Evolutionary conservation across 202 grass and related monocot genomes (phyloP), one percentile per base, ranked within the genome.

Genomic region (Sporobolus alterniflorus): DNA sequence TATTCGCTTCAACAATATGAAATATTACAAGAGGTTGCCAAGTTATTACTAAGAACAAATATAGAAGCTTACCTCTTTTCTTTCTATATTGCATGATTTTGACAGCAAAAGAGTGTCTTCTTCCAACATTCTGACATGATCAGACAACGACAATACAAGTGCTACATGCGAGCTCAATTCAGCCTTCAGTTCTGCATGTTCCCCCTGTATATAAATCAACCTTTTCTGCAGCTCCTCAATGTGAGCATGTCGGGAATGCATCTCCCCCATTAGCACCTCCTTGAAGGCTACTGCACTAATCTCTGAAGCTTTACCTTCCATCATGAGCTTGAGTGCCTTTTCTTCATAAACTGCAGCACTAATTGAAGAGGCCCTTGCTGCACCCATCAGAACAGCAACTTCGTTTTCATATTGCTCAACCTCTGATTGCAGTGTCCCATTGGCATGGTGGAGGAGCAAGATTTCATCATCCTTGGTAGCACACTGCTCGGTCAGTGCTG

Each of bases 291-390:
- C 48, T 73, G 82, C 73, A 65, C 85, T 84, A 56, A 71, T 85
- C 67, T 91, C 88, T 40, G 77, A 49, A 70, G 78, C 60, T 87
- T 93, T 85, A 40, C 80, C 89, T 89, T 98, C 85, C 54, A 83
- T 63, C 77, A 87, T 76, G 63, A 94, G 71, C 41, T 94, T 40
- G n/a, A 82, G 52, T 72, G 87, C 57, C 60, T 90, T 93, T 82
- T 99, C 96, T 83, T 96, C 65, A 71, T 92, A 94, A 30, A 96
- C 43, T 51, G 81, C 74, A 79, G 83, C 83, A 87, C 70, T 84
- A 64, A 96, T 83, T 59, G 83, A 74, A 85, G 82, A 88, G 52
- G 56, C 71, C 67, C 90, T 40, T 59, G 71, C 69, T 43, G 92
- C 91, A 87, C 62, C 88, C 66, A 92, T 59, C 57, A 99, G 71